Evolutionary conservation across 2,329 filamentous ascomycete genomes (phyloP).

Genomic region (Xylariaceae sp.): DNA sequence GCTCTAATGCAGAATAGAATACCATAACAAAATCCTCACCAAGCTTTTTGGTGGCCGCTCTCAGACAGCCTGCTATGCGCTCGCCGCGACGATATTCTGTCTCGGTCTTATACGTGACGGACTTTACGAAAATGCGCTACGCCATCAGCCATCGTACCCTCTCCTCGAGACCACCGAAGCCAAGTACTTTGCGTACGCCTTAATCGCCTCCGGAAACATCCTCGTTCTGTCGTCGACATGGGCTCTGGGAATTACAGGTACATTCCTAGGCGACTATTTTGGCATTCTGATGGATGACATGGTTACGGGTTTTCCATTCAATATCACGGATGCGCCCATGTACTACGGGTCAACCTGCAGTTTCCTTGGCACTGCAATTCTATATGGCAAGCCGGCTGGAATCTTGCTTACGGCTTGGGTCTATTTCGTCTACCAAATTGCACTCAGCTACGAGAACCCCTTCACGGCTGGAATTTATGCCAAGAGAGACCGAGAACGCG

Average conservation of each 20-base stretch:
- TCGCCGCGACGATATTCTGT: constrained; percentile 88
- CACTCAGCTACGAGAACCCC: constrained; percentile 87
- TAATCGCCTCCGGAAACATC: constrained; percentile 78
- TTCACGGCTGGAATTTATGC: constrained; percentile 94
- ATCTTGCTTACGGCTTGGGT: constrained; percentile 78
- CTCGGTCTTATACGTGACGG: constrained; percentile 88
- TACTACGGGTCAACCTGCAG: constrained; percentile 93
- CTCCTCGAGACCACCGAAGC: constrained; percentile 66
- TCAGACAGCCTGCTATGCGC: constrained; percentile 83
- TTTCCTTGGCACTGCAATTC: constrained; percentile 85
- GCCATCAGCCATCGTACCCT: constrained; percentile 75
- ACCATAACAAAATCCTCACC: constrained; percentile 87
- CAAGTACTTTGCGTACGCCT: constrained; percentile 69
- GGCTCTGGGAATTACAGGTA: constrained; percentile 91
- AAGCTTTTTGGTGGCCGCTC: constrained; percentile 82
- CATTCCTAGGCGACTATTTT: constrained; percentile 98
- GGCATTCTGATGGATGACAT: constrained; percentile 96
- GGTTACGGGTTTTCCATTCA: constrained; percentile 96
- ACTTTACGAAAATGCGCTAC: constrained; percentile 84
- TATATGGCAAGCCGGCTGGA: constrained; percentile 87
- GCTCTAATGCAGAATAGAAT: constrained; percentile 66
- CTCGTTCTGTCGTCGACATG: constrained; percentile 90
- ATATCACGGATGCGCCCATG: constrained; percentile 89
- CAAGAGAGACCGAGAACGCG: constrained; percentile 72
- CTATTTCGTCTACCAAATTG: constrained; percentile 77